Percentiles rank a stretch among this genome's conserved stretches.
These are phyloP conservation scores for Pseudopyricularia cyperi DNA, from an alignment of 2,329 filamentous ascomycete species.

Conservation along the genomic window DNA sequence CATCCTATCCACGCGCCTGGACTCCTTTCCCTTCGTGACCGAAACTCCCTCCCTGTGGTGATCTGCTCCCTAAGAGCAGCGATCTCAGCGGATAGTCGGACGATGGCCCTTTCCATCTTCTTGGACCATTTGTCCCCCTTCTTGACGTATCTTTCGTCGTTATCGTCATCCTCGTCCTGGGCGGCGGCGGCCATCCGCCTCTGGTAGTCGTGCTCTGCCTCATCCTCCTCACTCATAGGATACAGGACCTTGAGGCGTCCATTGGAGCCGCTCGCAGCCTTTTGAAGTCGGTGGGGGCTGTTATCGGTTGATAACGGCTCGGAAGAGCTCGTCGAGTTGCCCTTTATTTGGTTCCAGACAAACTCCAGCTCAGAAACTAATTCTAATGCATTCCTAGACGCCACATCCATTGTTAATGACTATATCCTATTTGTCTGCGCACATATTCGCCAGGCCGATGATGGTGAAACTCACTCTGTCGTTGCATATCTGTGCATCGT, in stretches of 20 bases:
- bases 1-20: slow-evolving; percentile 59
- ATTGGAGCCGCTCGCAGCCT: slow-evolving; percentile 34
- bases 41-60: slow-evolving; percentile 60
- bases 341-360: slow-evolving; percentile 96
- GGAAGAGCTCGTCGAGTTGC: slow-evolving; percentile 58
- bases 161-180: slow-evolving; percentile 27
- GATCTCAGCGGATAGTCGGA: slow-evolving; percentile 83
- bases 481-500: slow-evolving; percentile 96
- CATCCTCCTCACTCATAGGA: slow-evolving; percentile 76
- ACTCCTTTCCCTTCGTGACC: slow-evolving; percentile 49
- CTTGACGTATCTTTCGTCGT: slow-evolving; percentile 24
- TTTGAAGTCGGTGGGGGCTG: slow-evolving; percentile 29
- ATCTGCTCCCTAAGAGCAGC: slow-evolving; percentile 88
- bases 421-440: not conserved
- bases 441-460: not conserved
- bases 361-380: slow-evolving; percentile 94
- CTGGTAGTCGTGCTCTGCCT: slow-evolving; percentile 43
- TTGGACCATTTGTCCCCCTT: slow-evolving; percentile 56
- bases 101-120: slow-evolving; percentile 72
- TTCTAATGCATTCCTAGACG: slow-evolving; percentile 62
- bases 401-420: not conserved
- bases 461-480: slow-evolving; percentile 47
- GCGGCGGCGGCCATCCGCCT: slow-evolving; percentile 27
- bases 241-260: slow-evolving; percentile 59
- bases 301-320: slow-evolving; percentile 29